A percentile compares a stretch with the other conserved stretches of the same genome.
These are phyloP conservation scores for Tirmania nivea DNA, from an alignment of 495 filamentous ascomycete genomes.

Conservation along the genomic window DNA sequence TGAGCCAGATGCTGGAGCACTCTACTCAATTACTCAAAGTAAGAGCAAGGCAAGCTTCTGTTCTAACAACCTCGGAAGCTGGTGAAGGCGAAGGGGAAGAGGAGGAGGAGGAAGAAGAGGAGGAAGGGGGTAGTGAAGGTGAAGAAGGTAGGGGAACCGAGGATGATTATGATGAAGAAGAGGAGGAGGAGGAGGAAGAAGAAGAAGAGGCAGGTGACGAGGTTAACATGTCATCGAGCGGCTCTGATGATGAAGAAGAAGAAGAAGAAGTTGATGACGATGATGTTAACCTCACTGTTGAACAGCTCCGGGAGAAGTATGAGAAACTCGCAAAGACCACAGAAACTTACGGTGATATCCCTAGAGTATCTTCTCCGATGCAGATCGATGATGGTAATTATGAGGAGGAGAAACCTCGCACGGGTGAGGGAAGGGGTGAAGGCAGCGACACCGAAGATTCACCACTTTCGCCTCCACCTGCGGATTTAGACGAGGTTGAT, in stretches of 20 bases:
- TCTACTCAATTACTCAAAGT: conserved; percentile 18
- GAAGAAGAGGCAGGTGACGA: conserved; percentile 21
- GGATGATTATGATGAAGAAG: conserved; percentile 26
- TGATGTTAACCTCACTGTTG: conserved; percentile 56
- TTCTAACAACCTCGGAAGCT: conserved; percentile 5
- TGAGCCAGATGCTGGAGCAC: conserved; percentile 19
- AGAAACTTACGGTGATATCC: not conserved
- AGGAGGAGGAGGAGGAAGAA: conserved; percentile 20
- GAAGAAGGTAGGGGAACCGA: conserved; percentile 25
- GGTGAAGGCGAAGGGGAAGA: conserved; percentile 8
- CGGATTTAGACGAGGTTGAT: conserved; percentile 44
- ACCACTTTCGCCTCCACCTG: conserved; percentile 5
- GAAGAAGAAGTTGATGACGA: conserved; percentile 24
- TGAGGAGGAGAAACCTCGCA: conserved; percentile 4
- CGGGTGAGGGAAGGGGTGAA: conserved; percentile 3
- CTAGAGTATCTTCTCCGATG: conserved; percentile 7
- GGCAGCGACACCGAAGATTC: conserved; percentile 19
- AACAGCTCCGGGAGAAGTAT: conserved; percentile 63
- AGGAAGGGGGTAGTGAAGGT: conserved; percentile 32
- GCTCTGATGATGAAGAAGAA: conserved; percentile 30
- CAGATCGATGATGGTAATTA: not conserved
- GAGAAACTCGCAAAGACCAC: conserved; percentile 19
- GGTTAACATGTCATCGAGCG: conserved; percentile 25
- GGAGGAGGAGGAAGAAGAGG: conserved; percentile 27
- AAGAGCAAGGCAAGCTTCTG: conserved; percentile 9